These are phyloP conservation scores for Gentiana macrophylla DNA, from an alignment of 257 asterid genomes.

Conservation along the genomic window DNA sequence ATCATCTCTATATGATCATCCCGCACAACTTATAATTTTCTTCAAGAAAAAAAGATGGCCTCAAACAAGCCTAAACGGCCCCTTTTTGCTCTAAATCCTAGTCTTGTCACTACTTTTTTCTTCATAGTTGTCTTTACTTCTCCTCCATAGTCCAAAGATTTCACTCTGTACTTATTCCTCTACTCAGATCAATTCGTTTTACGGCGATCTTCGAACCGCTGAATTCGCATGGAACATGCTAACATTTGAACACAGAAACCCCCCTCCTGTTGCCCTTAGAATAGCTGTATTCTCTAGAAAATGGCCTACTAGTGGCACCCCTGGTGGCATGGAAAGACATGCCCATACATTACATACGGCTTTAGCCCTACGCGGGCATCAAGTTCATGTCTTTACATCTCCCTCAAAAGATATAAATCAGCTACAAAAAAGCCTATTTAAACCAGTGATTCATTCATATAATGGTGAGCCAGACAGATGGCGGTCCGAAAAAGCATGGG, in stretches of 20 bases:
- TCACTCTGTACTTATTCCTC: constrained; percentile 34
- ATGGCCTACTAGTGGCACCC: constrained; percentile 69
- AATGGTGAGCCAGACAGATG: constrained; percentile 72
- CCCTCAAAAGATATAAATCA: constrained; percentile 16
- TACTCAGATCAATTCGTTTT: constrained; percentile 31
- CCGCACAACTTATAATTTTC: not conserved
- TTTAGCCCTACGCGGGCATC: constrained; percentile 66
- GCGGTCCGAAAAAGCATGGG: constrained; percentile 85
- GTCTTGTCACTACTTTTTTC: constrained; percentile 62
- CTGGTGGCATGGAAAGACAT: constrained; percentile 97
- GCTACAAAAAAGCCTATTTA: constrained; percentile 3
- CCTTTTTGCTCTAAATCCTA: constrained; percentile 34
- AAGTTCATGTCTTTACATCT: constrained; percentile 69
- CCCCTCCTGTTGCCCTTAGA: constrained; percentile 29
- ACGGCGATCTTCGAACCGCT: constrained; percentile 64
- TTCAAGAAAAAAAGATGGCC: constrained; percentile 29
- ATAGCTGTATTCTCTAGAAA: constrained; percentile 89
- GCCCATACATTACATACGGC: constrained; percentile 73
- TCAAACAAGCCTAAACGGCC: constrained; percentile 38
- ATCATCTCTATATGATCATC: constrained; percentile 7
- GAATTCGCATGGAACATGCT: constrained; percentile 76
- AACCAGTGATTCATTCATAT: constrained; percentile 55
- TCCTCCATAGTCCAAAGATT: constrained; percentile 58
- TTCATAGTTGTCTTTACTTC: constrained; percentile 77
- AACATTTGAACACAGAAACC: constrained; percentile 11